Percentiles rank a stretch among this genome's conserved stretches.
phyloP scores from a whole-genome alignment of 768 basidiomycete genomes.

The Lyophyllum atratum region DNA sequence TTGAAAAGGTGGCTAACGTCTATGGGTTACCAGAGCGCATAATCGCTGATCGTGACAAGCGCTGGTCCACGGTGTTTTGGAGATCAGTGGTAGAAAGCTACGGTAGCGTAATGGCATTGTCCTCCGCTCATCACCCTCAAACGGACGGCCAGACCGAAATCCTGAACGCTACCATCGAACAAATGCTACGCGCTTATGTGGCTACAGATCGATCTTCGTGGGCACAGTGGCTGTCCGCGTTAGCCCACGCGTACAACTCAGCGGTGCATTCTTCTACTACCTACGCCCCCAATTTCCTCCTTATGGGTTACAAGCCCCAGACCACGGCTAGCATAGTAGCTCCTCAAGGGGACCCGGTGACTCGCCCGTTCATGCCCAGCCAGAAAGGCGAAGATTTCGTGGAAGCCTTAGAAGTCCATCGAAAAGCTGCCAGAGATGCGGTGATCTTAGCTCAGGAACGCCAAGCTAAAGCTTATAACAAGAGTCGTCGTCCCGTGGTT shows the following conservation, averaged over 20 bases:
- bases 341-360: background rate
- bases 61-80: slow-evolving; percentile 2
- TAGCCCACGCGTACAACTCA: slow-evolving; percentile 33
- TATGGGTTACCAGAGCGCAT: background rate
- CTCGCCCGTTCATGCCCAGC: background rate
- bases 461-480: background rate
- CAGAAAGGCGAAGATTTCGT: background rate
- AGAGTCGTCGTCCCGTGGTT: slow-evolving; percentile 9
- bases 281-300: slow-evolving; percentile 25
- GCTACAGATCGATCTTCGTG: slow-evolving; percentile 23
- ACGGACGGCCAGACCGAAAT: slow-evolving; percentile 34
- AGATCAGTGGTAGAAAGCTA: slow-evolving; percentile 5
- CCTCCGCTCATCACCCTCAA: slow-evolving; percentile 29
- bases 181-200: slow-evolving; percentile 29
- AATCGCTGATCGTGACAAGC: background rate
- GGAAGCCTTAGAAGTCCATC: background rate
- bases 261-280: slow-evolving; percentile 24
- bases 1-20: background rate
- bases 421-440: background rate
- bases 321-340: background rate
- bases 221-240: slow-evolving; percentile 23
- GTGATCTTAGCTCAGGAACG: background rate
- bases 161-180: background rate
- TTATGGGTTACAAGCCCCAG: slow-evolving; percentile 28
- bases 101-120: background rate